A percentile compares a stretch with the other conserved stretches of the same genome.
Conservation (phyloP, 345 rosid species). For the Dipteronia sinensis region DNA sequence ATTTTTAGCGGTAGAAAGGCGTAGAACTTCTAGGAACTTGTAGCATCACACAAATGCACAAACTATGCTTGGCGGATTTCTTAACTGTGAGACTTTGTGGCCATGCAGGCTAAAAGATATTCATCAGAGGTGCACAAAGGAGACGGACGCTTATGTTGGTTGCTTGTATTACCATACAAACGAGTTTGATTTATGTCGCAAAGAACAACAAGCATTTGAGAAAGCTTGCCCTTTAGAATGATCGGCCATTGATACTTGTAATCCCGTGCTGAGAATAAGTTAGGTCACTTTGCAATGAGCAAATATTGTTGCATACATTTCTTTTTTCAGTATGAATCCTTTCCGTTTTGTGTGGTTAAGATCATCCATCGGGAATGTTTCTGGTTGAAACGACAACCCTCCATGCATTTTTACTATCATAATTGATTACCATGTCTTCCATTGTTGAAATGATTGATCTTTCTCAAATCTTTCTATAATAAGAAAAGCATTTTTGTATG, state of each 20-base stretch:
- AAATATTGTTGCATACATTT: conserved; percentile 28
- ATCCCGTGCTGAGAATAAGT: conserved; percentile 43
- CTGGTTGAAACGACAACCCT: not conserved
- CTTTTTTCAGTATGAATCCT: not conserved
- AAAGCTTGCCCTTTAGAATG: conserved; percentile 87
- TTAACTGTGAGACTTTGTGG: conserved; percentile 18
- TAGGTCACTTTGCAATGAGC: conserved; percentile 34
- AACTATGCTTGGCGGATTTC: not conserved
- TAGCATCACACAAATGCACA: not conserved
- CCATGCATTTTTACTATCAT: not conserved
- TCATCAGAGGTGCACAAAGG: conserved; percentile 83
- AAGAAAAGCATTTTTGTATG: not conserved
- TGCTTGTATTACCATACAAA: conserved; percentile 97
- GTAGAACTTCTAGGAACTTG: no score
- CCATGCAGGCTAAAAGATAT: conserved; percentile 83
- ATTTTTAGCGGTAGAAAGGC: not conserved
- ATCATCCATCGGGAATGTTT: conserved; percentile 11
- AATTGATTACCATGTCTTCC: not conserved
- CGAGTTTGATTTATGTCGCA: conserved; percentile 95
- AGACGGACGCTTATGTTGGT: conserved; percentile 90
- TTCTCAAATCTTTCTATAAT: not conserved
- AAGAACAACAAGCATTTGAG: conserved; percentile 96
- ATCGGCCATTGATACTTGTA: conserved; percentile 17
- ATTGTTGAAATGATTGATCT: not conserved
- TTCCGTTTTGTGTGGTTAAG: conserved; percentile 12